Evolutionary conservation across 2,329 filamentous ascomycete genomes (phyloP).

Genomic region (Cordyceps cateniannulata): DNA sequence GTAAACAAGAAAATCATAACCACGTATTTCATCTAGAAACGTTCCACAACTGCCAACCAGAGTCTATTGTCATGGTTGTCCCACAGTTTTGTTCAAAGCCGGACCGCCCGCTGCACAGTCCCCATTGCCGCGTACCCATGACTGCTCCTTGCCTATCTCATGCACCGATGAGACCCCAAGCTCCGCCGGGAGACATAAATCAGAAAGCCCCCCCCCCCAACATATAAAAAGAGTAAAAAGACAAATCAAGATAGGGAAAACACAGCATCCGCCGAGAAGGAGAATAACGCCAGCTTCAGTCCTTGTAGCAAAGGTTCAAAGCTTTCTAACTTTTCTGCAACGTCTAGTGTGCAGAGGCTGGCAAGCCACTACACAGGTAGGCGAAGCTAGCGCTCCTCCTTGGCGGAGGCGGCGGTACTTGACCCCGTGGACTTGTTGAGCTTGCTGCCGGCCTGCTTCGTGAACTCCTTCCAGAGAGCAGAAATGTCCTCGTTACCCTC

Average conservation of each 20-base stretch:
- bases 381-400: conserved; percentile 18
- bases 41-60: conserved; percentile 14
- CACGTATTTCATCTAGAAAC: conserved; percentile 4
- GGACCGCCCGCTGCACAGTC: conserved; percentile 10
- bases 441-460: conserved; percentile 30
- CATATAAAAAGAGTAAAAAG: neutral
- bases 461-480: conserved; percentile 46
- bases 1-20: neutral
- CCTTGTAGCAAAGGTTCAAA: conserved; percentile 4
- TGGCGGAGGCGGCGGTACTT: conserved; percentile 15
- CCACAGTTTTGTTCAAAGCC: conserved; percentile 14
- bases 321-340: conserved; percentile 1
- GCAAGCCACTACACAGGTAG: neutral
- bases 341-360: neutral
- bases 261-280: neutral
- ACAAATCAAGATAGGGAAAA: conserved; percentile 1
- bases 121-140: neutral
- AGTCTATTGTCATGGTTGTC: conserved; percentile 13
- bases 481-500: conserved; percentile 51
- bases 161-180: conserved; percentile 3
- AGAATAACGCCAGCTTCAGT: conserved; percentile 9
- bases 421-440: conserved; percentile 22
- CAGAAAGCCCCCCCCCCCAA: neutral
- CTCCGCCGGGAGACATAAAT: neutral
- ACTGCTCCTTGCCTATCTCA: neutral